phyloP scores from a whole-genome alignment of 176 grass and related monocot species.

The Eragrostis nindensis region DNA sequence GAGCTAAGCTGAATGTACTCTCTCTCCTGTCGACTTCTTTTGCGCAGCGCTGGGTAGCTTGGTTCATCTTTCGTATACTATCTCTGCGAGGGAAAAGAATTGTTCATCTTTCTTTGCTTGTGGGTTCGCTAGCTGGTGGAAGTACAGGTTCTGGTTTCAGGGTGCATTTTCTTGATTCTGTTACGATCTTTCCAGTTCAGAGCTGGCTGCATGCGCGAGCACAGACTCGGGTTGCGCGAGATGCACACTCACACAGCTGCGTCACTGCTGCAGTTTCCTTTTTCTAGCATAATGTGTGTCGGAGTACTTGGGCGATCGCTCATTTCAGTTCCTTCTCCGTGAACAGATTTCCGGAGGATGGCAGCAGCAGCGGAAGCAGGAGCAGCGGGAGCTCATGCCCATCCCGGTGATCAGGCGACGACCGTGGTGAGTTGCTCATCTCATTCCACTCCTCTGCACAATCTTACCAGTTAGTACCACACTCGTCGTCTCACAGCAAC shows the following conservation, averaged over 20 bases:
- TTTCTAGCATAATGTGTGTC: neutral
- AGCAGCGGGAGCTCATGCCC: slow-evolving; percentile 20
- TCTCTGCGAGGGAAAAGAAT: neutral
- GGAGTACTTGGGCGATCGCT: neutral
- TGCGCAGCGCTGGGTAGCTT: neutral
- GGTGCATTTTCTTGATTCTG: neutral
- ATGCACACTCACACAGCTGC: neutral
- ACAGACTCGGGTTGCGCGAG: neutral
- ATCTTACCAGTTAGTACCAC: fast-evolving
- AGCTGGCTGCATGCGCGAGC: neutral
- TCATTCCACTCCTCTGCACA: neutral
- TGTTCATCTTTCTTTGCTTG: neutral
- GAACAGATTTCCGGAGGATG: slow-evolving; percentile 37
- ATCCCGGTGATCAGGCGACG: slow-evolving; percentile 10
- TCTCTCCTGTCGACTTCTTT: neutral
- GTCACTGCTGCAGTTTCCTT: neutral
- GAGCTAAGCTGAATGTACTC: neutral
- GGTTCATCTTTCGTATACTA: neutral
- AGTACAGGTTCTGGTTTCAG: neutral
- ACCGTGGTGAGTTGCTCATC: neutral
- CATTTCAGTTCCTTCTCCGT: neutral
- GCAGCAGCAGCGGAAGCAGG: neutral
- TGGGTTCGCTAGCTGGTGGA: neutral
- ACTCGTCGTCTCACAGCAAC: neutral
- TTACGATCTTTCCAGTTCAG: neutral